Evolutionary conservation across 108 stramenopile genomes (phyloP).

Genomic region (Mediolabrus comicus): DNA sequence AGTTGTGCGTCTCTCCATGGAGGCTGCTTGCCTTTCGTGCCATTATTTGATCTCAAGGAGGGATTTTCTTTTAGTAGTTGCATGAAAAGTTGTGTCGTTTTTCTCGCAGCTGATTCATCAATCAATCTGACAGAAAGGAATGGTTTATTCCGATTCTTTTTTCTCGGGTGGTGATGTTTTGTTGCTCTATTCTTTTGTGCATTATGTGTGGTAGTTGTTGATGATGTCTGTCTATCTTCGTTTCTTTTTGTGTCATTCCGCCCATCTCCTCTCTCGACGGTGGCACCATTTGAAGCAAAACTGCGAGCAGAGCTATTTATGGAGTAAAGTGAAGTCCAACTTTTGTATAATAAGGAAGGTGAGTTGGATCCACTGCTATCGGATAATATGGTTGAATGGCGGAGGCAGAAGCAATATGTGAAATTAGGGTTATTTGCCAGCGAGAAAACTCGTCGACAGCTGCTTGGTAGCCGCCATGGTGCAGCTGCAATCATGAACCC

Average conservation of each 20-base stretch:
- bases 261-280: background rate
- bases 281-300: background rate
- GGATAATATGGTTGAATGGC: background rate
- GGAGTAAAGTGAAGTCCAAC: background rate
- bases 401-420: background rate
- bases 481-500: no score
- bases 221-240: no score
- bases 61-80: background rate
- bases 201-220: no score
- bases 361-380: background rate
- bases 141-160: background rate
- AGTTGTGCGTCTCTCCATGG: constrained; percentile 2
- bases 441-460: background rate
- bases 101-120: constrained; percentile 4
- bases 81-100: constrained; percentile 8
- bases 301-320: background rate
- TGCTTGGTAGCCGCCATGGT: no score
- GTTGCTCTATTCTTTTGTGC: background rate
- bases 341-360: background rate
- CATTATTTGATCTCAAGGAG: background rate
- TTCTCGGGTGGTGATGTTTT: background rate
- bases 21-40: background rate
- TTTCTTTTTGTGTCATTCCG: background rate
- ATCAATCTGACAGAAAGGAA: constrained; percentile 14
- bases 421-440: background rate